Evolutionary conservation across 2,329 filamentous ascomycete species (phyloP), one percentile per base, ranked within the genome.

Genomic region (Albophoma yamanashiensis): DNA sequence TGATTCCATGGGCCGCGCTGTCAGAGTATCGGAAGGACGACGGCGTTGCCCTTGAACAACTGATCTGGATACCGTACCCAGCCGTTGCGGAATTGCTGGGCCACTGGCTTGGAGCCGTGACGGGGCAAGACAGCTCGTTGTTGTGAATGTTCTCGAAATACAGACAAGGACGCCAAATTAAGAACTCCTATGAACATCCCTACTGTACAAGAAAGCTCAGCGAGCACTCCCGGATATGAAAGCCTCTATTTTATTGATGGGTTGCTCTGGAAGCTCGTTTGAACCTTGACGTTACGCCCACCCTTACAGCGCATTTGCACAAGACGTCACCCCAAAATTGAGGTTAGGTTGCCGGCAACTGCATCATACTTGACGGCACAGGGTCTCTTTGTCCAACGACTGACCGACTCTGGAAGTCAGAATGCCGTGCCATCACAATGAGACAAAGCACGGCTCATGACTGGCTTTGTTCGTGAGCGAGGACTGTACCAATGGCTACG

Each of bases 1-100:
- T 43, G 56, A 50, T 58, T 60, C 47, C 47, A 50, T 56, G 59
- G 56, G 59, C 56, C 59, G 59, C 55, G 47, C 56, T 58, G 56
- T 60, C 56, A 56, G 59, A 58, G 58, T 45, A 56, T 53, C 31
- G 50, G 27, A 55, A 43, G 9, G 50, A n/a, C 22, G 22, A 34
- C 36, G 22, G 34, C 36, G n/a, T 31, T 36, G 25, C 9, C n/a
- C 39, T 45, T 27, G 55, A 39, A 36, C 38, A 57, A 20, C 38
- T 43, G 25, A 57, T 43, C 39, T 34, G 15, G 4, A 27, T 38
- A 25, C 38, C 9, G 22, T 12, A 31, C n/a, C 11, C 34, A 53
- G 4, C 31, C 1, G 12, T 17, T n/a, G 9, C 31, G 17, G 2
- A 27, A 34, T 52, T 34, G 8, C 17, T 31, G 20, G 27, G n/a